Evolutionary conservation across 768 basidiomycete species (phyloP), one percentile per base, ranked within the genome.

Genomic region (Paxillus ammoniavirescens): DNA sequence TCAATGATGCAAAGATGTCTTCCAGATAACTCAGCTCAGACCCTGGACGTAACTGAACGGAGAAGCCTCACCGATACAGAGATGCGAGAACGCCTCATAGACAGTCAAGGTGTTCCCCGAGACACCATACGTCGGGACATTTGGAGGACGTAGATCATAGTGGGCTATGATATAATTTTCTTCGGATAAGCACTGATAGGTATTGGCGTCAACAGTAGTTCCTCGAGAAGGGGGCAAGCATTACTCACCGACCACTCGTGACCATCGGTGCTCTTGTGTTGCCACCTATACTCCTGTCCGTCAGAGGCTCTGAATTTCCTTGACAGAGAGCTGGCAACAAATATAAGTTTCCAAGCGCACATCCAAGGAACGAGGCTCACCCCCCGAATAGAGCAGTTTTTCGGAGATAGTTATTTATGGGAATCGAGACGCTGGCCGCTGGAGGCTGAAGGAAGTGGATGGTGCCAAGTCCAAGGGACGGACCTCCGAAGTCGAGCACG

Each of bases 191-290:
- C 84, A 86, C 86, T 87, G 57, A 6, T 13, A 28, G 17, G 18
- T 40, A 10, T 13, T 30, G 26, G 49, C 15, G 8, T 38, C 31
- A 49, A 36, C 36, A 40, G 33, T 47, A 48, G 35, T 47, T 40
- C 36, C 59, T 45, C 53, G 58, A 42, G 40, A 42, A 33, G 37
- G 54, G 26, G 21, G 50, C 13, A 53, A 13, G 47, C 26, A 42
- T n/a, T 18, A 78, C 88, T 65, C 66, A 90, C 88, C 65, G 87
- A 76, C 88, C 88, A 91, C 70, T 89, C 86, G 54, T 88, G 86
- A 15, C 78, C 82, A 8, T 75, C 73, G 30, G 77, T 66, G 38
- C 72, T 73, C 30, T 76, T 76, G 67, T 82, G 73, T 28, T 78
- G 77, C 88, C 88, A 91, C 65, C 76, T 76, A 59, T 89, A 89